A percentile compares a stretch with the other conserved stretches of the same genome.
These are phyloP conservation scores for Barnettozyma sucrosica DNA, from an alignment of 805 yeast genomes.

Conservation along the genomic window DNA sequence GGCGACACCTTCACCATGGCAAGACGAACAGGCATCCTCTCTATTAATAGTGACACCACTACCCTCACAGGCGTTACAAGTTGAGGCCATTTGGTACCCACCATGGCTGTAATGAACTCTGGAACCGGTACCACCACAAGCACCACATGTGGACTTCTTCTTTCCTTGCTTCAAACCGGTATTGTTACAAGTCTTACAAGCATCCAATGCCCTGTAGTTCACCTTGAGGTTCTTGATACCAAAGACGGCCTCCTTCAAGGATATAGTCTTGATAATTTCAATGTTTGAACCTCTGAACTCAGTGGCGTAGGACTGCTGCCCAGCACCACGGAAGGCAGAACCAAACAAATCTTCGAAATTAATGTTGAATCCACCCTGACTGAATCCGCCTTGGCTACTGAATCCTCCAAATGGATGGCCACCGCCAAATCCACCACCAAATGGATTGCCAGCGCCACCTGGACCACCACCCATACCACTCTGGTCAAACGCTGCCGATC, in stretches of 20 bases:
- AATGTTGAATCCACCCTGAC: constrained; percentile 21
- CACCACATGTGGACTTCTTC: constrained; percentile 68
- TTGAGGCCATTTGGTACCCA: constrained; percentile 95
- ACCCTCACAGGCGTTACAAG: constrained; percentile 85
- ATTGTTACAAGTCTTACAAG: constrained; percentile 78
- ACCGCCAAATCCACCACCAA: constrained; percentile 28
- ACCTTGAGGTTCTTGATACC: constrained; percentile 64
- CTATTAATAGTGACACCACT: constrained; percentile 72
- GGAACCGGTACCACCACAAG: constrained; percentile 93
- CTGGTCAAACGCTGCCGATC: constrained; percentile 72
- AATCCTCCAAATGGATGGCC: constrained; percentile 42
- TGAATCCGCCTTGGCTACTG: constrained; percentile 27
- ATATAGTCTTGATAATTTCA: constrained; percentile 67
- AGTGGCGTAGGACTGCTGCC: constrained; percentile 45
- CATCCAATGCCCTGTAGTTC: constrained; percentile 65
- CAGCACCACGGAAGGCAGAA: constrained; percentile 39
- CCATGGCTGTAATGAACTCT: constrained; percentile 80
- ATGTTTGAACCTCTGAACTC: constrained; percentile 87
- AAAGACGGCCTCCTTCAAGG: constrained; percentile 82
- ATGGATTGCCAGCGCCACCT: constrained; percentile 45
- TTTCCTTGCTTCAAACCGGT: constrained; percentile 77
- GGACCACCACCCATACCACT: constrained; percentile 41
- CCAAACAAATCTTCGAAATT: constrained; percentile 63
- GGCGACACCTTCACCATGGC: constrained; percentile 88
- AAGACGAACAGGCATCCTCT: constrained; percentile 64